phyloP scores from a whole-genome alignment of 306 rosid species.

The Inga laurina region DNA sequence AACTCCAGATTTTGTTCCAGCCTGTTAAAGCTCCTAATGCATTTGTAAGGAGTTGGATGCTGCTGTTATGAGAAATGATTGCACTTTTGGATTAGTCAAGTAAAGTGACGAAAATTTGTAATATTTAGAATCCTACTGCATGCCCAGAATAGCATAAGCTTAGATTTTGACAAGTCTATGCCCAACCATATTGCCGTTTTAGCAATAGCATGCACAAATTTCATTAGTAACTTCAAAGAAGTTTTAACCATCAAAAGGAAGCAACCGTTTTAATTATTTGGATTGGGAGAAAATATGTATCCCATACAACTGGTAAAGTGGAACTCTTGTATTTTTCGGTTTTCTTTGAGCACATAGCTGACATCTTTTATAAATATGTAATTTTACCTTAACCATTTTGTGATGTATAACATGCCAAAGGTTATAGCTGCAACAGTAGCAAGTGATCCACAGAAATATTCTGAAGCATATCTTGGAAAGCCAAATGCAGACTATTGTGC shows the following conservation, averaged over 20 bases:
- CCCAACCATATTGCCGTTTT: background rate
- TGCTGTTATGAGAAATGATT: background rate
- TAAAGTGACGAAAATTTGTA: background rate
- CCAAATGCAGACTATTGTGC: constrained; percentile 79
- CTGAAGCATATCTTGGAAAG: constrained; percentile 93
- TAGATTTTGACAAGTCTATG: background rate
- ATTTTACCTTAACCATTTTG: constrained; percentile 15
- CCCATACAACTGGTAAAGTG: background rate
- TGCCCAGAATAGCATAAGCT: background rate
- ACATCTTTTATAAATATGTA: constrained; percentile 3
- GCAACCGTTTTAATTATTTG: background rate
- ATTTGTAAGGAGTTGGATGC: background rate
- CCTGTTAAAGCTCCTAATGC: background rate
- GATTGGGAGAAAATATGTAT: background rate
- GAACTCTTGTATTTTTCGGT: background rate
- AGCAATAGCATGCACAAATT: background rate
- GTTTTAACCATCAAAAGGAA: background rate
- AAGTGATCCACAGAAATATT: constrained; percentile 76
- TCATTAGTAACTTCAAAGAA: background rate
- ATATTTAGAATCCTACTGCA: background rate
- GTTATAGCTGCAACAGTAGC: constrained; percentile 94
- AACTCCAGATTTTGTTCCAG: background rate
- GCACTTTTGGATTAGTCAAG: background rate
- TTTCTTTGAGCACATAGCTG: constrained; percentile 17
- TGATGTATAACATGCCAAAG: constrained; percentile 44